Evolutionary conservation across 805 yeast genomes (phyloP), one percentile per base, ranked within the genome.

Genomic region (Myxozyma nipponensis): DNA sequence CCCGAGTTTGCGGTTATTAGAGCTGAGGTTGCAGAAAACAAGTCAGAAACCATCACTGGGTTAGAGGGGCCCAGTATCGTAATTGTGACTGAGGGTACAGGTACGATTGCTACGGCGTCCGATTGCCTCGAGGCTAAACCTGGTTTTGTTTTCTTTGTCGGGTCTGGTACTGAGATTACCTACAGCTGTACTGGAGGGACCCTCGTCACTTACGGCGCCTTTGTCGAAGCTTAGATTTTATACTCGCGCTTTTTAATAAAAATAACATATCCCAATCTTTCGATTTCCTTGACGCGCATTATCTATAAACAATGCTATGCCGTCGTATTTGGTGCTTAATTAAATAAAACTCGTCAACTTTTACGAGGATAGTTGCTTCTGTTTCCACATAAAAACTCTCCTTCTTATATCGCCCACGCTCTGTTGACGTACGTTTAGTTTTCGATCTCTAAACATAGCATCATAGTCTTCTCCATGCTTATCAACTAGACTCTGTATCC

Each of bases 1-100:
- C 95, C 83, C 56, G 99, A 93, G 74, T 93, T 93, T 64, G 77
- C 96, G 3, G 97, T 93, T n/a, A 76, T 93, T 63, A 89, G 86
- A 71, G 83, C 91, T 39, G 77, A 79, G 41, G 83, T 84, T 63
- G 72, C 75, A 45, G 66, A 70, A 37, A 65, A 74, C 9, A 73
- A 79, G 60, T 67, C 64, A 17, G 85, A 86, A 66, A 63, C 66
- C 34, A 77, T 83, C 61, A 77, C 80, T 46, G 81, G 74, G 4
- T 72, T 93, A 40, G 72, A 79, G 39, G 98, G 98, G 44, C 97
- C 98, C 59, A 86, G 95, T 43, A 83, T 93, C 59, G 67, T 89
- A 54, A 84, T 93, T 51, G 79, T 83, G 50, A 86, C 96, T 38
- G 81, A 83, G 57, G 98, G 98, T 57, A 67, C 68, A 15, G 98